Evolutionary conservation across 495 filamentous ascomycete genomes (phyloP).

Genomic region (Chaetomium cochliodes): DNA sequence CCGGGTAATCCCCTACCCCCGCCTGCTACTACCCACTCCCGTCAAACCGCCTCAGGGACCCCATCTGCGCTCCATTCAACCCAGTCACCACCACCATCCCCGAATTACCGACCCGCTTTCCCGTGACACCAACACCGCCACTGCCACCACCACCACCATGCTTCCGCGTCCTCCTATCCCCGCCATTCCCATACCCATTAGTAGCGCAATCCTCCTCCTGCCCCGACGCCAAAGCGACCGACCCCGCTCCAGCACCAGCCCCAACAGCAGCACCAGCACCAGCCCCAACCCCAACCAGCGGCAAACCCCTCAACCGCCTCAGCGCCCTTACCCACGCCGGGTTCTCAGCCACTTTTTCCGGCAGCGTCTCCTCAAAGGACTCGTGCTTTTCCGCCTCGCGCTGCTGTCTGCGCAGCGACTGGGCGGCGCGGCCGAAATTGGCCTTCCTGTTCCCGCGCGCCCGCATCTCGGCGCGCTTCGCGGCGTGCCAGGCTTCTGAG

Average conservation of each 20-base stretch:
- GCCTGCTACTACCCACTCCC: background rate
- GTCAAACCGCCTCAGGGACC: background rate
- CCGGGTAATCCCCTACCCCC: background rate
- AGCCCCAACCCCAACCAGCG: background rate
- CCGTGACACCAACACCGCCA: background rate
- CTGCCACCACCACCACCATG: background rate
- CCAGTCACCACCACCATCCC: background rate
- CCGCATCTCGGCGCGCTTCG: slow-evolving; percentile 46
- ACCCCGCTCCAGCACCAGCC: background rate
- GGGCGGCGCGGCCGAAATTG: slow-evolving; percentile 43
- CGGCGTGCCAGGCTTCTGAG: slow-evolving; percentile 40
- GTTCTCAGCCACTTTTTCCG: slow-evolving; percentile 32
- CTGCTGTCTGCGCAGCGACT: slow-evolving; percentile 36
- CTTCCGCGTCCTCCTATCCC: background rate
- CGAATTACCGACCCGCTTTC: background rate
- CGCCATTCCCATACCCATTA: background rate
- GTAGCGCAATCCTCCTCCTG: background rate
- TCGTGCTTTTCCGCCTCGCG: slow-evolving; percentile 12
- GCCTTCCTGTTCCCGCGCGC: slow-evolving; percentile 43
- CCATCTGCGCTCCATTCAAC: background rate
- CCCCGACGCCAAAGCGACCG: background rate
- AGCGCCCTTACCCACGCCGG: slow-evolving; percentile 32
- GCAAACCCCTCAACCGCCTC: slow-evolving; percentile 21
- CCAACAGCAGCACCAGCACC: background rate
- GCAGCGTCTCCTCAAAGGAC: slow-evolving; percentile 30